Evolutionary conservation across 306 rosid species (phyloP).

Genomic region (Ammopiptanthus mongolicus): DNA sequence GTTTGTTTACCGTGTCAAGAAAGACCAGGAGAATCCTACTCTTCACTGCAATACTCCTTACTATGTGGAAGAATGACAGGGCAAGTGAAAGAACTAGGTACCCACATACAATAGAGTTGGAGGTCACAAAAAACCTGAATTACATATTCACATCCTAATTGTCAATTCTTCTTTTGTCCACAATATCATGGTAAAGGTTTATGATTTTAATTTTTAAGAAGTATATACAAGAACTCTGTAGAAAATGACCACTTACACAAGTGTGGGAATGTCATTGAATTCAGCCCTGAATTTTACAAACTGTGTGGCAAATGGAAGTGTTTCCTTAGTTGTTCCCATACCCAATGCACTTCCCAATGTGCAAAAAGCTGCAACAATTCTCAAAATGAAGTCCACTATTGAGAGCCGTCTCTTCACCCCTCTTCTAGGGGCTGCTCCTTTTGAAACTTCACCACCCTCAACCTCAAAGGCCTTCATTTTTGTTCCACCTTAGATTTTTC

Average conservation of each 20-base stretch:
- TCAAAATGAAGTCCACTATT: conserved; percentile 25
- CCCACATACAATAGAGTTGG: conserved; percentile 46
- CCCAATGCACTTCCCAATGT: conserved; percentile 27
- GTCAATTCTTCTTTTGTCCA: background rate
- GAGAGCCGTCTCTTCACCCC: conserved; percentile 28
- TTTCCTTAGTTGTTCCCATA: conserved; percentile 32
- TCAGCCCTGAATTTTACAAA: conserved; percentile 32
- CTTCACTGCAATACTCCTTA: conserved; percentile 25
- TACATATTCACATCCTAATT: background rate
- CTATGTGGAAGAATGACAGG: conserved; percentile 45
- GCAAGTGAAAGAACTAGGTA: conserved; percentile 47
- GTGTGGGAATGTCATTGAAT: conserved; percentile 36
- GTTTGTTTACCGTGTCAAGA: conserved; percentile 49
- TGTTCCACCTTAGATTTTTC: background rate
- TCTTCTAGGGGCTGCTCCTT: background rate
- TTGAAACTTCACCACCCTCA: conserved; percentile 18
- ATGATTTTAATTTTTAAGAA: background rate
- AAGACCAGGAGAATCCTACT: conserved; percentile 42
- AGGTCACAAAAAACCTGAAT: conserved; percentile 52
- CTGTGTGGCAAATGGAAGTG: conserved; percentile 33
- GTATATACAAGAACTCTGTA: background rate
- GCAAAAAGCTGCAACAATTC: conserved; percentile 23
- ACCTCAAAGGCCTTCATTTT: conserved; percentile 9
- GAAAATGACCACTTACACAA: conserved; percentile 28
- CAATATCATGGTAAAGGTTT: background rate